These are phyloP conservation scores for Gremmenia infestans DNA, from an alignment of 2,329 filamentous ascomycete genomes.

Conservation along the genomic window DNA sequence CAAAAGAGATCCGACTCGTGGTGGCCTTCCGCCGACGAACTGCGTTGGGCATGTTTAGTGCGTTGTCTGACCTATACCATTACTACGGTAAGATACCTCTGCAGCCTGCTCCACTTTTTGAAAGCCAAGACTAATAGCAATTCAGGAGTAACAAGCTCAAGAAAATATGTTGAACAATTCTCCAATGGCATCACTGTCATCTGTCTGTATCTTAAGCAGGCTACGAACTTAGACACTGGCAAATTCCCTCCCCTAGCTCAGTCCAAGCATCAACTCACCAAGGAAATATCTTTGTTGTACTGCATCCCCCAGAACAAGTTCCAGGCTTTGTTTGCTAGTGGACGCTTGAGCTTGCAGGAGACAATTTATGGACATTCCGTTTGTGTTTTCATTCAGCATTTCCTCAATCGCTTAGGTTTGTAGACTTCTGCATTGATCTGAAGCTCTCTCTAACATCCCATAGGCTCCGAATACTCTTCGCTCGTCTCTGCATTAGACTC, in stretches of 20 bases:
- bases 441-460: neutral
- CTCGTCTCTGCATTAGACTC: constrained; percentile 74
- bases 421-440: neutral
- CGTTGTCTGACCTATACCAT: constrained; percentile 92
- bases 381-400: constrained; percentile 97
- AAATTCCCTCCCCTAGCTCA: constrained; percentile 78
- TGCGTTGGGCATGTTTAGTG: constrained; percentile 89
- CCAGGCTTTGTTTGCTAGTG: constrained; percentile 80
- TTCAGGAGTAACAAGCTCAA: constrained; percentile 88
- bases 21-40: constrained; percentile 92
- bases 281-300: constrained; percentile 95
- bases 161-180: constrained; percentile 98
- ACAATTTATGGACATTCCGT: constrained; percentile 96
- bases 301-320: constrained; percentile 98
- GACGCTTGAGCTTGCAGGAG: constrained; percentile 87
- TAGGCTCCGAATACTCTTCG: constrained; percentile 78
- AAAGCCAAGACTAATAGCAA: neutral
- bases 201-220: constrained; percentile 85
- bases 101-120: constrained; percentile 55
- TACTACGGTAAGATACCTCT: constrained; percentile 77
- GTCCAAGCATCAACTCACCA: constrained; percentile 97
- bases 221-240: constrained; percentile 51
- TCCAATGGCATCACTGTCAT: constrained; percentile 97
- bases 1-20: constrained; percentile 87
- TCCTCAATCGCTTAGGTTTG: constrained; percentile 81